Evolutionary conservation across 163 green algal species (phyloP).

Genomic region (Scenedesmus sp.): DNA sequence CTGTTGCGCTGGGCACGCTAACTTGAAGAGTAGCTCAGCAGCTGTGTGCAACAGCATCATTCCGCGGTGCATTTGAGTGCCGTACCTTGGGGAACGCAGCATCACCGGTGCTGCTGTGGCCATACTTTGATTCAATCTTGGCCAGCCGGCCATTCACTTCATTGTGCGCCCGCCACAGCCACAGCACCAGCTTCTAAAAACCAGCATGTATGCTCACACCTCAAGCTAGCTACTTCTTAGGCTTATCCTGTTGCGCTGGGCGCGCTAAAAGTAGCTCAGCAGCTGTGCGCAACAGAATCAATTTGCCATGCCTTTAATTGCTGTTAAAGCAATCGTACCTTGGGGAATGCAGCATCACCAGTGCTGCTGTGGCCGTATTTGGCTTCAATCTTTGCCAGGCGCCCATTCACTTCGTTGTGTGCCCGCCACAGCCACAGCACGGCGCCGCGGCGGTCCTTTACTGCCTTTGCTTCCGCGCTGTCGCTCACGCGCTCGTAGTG

Average conservation of each 20-base stretch:
- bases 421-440: slow-evolving; percentile 82
- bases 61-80: neutral
- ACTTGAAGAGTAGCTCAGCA: no score
- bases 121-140: slow-evolving; percentile 38
- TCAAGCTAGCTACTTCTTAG: no score
- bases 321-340: neutral
- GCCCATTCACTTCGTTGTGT: slow-evolving; percentile 72
- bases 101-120: slow-evolving; percentile 44
- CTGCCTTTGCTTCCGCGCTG: slow-evolving; percentile 53
- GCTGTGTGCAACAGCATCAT: neutral
- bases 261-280: no score
- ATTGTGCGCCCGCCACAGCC: slow-evolving; percentile 83
- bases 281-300: neutral
- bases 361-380: slow-evolving; percentile 53
- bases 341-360: slow-evolving; percentile 34
- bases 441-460: slow-evolving; percentile 65
- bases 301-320: neutral
- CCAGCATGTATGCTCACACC: no score
- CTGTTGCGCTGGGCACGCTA: no score
- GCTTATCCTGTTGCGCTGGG: no score
- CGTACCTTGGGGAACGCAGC: slow-evolving; percentile 27
- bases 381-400: slow-evolving; percentile 20
- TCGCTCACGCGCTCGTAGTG: slow-evolving; percentile 74
- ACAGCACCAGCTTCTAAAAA: slow-evolving; percentile 58
- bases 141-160: slow-evolving; percentile 33